phyloP scores from a whole-genome alignment of 805 yeast species.

The Kodamaea nitidulidarum region DNA sequence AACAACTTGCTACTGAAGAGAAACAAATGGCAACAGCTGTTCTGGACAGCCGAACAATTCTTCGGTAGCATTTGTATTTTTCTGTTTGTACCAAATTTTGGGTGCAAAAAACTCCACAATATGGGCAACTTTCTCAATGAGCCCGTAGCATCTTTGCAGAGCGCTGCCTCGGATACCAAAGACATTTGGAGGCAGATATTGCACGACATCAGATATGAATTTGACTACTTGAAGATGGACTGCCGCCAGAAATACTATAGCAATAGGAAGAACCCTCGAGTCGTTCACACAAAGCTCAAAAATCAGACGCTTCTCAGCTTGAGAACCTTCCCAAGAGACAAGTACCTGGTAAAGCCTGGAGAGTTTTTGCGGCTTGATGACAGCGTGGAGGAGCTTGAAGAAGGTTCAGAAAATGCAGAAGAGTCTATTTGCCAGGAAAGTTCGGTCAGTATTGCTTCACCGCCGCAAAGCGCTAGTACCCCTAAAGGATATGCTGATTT shows the following conservation, averaged over 20 bases:
- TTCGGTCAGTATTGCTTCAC: too few species aligned
- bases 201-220: constrained; percentile 29
- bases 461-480: too few species aligned
- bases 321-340: constrained; percentile 33
- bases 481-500: constrained; percentile 1
- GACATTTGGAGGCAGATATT: constrained; percentile 3
- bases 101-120: not conserved
- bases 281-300: constrained; percentile 33
- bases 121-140: not conserved
- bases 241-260: constrained; percentile 38
- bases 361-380: constrained; percentile 18
- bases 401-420: not conserved
- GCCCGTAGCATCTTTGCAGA: not conserved
- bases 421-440: too few species aligned
- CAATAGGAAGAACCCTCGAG: constrained; percentile 32
- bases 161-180: not conserved
- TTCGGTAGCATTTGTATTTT: not conserved
- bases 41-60: not conserved
- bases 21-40: too few species aligned
- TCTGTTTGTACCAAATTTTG: not conserved
- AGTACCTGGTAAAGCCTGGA: constrained; percentile 28
- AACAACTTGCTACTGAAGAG: too few species aligned
- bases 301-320: constrained; percentile 34
- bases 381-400: not conserved
- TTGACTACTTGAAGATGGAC: constrained; percentile 30